Percentiles rank a stretch among this genome's conserved stretches.
Evolutionary conservation across 306 rosid genomes (phyloP).

Genomic region (Delonix regia): DNA sequence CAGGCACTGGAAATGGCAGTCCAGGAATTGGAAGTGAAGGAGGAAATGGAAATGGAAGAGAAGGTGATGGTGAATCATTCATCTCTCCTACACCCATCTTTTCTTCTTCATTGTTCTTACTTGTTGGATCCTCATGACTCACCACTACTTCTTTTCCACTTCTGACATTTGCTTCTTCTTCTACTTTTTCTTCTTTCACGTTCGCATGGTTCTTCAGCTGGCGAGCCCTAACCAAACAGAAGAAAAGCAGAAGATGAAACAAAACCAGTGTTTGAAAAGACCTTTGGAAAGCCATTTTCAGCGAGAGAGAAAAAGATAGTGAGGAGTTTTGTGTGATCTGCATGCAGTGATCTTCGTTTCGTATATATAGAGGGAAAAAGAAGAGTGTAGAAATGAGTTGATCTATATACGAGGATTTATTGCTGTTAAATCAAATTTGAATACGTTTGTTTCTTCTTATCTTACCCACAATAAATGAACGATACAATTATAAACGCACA

Average conservation of each 20-base stretch:
- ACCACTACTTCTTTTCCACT: background rate
- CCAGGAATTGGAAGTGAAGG: conserved; percentile 1
- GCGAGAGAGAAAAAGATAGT: no score
- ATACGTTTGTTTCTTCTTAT: background rate
- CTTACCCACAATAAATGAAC: background rate
- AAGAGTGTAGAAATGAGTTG: background rate
- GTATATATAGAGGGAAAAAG: conserved; percentile 27
- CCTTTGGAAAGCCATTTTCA: background rate
- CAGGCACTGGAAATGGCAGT: background rate
- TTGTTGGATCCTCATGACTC: background rate
- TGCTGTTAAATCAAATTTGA: conserved; percentile 9
- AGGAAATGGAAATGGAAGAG: conserved; percentile 24
- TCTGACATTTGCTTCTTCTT: background rate
- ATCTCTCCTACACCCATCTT: background rate
- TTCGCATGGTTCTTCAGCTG: conserved; percentile 5
- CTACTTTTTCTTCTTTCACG: background rate
- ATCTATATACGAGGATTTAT: background rate
- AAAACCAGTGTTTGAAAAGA: conserved; percentile 7
- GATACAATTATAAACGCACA: no score
- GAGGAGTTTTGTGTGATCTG: background rate
- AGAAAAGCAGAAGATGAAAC: conserved; percentile 9
- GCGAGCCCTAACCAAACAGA: conserved; percentile 35
- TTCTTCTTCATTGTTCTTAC: background rate
- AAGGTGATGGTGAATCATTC: background rate
- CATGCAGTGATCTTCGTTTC: no score